Conservation (phyloP, 1,284 basidiomycete genomes). For the Pholiota adiposa region DNA sequence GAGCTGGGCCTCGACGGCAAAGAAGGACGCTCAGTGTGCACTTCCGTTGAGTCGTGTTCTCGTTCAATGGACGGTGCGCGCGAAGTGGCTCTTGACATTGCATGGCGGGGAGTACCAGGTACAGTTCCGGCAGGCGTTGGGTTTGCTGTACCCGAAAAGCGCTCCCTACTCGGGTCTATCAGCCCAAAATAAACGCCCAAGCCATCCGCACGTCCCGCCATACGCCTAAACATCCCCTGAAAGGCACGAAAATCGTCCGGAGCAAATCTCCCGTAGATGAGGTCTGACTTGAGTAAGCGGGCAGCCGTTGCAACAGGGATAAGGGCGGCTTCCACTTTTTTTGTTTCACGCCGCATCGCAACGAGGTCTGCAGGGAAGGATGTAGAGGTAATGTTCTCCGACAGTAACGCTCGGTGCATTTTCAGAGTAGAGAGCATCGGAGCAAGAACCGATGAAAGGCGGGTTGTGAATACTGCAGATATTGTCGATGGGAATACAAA, state of each 20-base stretch:
- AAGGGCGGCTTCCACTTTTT: slow-evolving; percentile 59
- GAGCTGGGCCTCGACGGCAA: background rate
- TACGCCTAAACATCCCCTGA: slow-evolving; percentile 52
- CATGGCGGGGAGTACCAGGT: slow-evolving; percentile 16
- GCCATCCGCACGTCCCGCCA: slow-evolving; percentile 66
- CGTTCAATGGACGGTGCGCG: slow-evolving; percentile 2
- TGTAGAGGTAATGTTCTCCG: slow-evolving; percentile 50
- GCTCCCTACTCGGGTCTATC: slow-evolving; percentile 62
- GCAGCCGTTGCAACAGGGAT: slow-evolving; percentile 56
- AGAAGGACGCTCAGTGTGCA: background rate
- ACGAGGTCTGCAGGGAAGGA: slow-evolving; percentile 45
- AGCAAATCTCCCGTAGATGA: slow-evolving; percentile 66
- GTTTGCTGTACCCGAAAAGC: slow-evolving; percentile 58
- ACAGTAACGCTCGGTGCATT: slow-evolving; percentile 16
- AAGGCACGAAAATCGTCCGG: slow-evolving; percentile 63
- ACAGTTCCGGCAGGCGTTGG: slow-evolving; percentile 33
- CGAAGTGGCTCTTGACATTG: slow-evolving; percentile 14
- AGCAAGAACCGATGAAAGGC: slow-evolving; percentile 54
- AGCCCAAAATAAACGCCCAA: slow-evolving; percentile 67
- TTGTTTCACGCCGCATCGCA: slow-evolving; percentile 41
- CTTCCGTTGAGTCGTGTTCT: background rate
- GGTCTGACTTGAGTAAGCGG: slow-evolving; percentile 63
- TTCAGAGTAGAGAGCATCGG: slow-evolving; percentile 33
- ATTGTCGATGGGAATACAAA: slow-evolving; percentile 71
- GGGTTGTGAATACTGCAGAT: slow-evolving; percentile 63